Evolutionary conservation across 495 filamentous ascomycete species (phyloP).

Genomic region (Lophiotrema nucula): DNA sequence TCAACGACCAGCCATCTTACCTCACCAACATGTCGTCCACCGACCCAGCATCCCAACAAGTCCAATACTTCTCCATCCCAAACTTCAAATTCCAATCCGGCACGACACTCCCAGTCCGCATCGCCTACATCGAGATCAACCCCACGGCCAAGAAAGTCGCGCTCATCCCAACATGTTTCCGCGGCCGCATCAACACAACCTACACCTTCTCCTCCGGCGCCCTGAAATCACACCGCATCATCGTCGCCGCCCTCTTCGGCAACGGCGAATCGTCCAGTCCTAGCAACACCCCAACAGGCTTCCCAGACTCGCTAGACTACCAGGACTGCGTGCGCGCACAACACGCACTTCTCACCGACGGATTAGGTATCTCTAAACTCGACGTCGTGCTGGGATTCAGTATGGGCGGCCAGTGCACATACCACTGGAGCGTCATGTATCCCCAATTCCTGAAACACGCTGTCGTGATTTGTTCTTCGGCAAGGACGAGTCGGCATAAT

Average conservation of each 20-base stretch:
- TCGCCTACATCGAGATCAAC: not conserved
- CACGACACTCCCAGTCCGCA: not conserved
- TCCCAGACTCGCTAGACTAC: no score
- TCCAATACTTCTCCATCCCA: not conserved
- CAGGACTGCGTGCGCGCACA: not conserved
- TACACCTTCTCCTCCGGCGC: not conserved
- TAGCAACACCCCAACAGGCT: no score
- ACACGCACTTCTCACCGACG: not conserved
- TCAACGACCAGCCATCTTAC: no score
- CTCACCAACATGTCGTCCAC: no score
- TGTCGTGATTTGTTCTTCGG: constrained; percentile 45
- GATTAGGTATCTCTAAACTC: not conserved
- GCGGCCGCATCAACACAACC: not conserved
- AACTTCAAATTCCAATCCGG: not conserved
- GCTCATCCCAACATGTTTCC: not conserved
- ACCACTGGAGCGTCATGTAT: constrained; percentile 47
- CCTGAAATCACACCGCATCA: not conserved
- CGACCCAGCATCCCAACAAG: no score
- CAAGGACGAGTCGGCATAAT: constrained; percentile 48
- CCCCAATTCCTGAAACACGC: constrained; percentile 44
- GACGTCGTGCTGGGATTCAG: constrained; percentile 42
- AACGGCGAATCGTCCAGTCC: not conserved
- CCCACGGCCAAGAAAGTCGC: not conserved
- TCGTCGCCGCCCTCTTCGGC: not conserved
- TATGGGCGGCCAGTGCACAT: constrained; percentile 54